A percentile compares a stretch with the other conserved stretches of the same genome.
Evolutionary conservation across 2,329 filamentous ascomycete species (phyloP).

Genomic region (Cladophialophora bantiana): DNA sequence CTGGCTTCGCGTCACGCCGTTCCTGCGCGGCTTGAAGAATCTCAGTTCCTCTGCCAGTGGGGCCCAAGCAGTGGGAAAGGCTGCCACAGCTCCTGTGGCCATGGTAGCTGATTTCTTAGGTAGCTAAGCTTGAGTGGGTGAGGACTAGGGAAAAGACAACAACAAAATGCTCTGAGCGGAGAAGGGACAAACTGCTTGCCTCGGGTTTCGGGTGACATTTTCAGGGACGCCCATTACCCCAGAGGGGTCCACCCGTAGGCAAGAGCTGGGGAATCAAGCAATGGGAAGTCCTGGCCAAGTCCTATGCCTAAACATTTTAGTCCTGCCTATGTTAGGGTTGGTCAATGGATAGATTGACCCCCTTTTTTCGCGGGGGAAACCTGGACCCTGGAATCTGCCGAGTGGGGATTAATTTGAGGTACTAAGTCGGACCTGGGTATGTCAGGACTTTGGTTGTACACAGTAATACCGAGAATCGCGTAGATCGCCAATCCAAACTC

Average conservation of each 20-base stretch:
- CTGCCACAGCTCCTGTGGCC: neutral
- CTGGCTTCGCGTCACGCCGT: conserved; percentile 15
- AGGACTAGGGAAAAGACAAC: neutral
- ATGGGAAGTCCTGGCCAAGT: neutral
- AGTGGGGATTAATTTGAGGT: neutral
- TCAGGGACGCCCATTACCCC: neutral
- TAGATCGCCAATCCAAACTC: too few relatives aligned
- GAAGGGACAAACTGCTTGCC: conserved; percentile 1
- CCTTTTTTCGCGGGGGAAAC: conserved; percentile 1
- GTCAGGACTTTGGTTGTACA: too few relatives aligned
- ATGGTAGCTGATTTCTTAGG: neutral
- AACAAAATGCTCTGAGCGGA: neutral
- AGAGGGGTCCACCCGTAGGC: neutral
- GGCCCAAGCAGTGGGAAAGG: conserved; percentile 14
- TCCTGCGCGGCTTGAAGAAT: conserved; percentile 15
- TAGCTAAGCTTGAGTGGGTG: conserved; percentile 4
- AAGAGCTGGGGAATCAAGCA: neutral
- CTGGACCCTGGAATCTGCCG: neutral
- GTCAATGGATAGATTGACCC: neutral
- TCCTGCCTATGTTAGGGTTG: too few relatives aligned
- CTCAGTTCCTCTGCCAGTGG: conserved; percentile 14
- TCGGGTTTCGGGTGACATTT: neutral
- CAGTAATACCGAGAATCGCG: too few relatives aligned
- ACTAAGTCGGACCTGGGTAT: too few relatives aligned
- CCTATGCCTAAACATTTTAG: neutral